phyloP scores from a whole-genome alignment of 208 protist genomes.

The Acanthamoeba sp. region DNA sequence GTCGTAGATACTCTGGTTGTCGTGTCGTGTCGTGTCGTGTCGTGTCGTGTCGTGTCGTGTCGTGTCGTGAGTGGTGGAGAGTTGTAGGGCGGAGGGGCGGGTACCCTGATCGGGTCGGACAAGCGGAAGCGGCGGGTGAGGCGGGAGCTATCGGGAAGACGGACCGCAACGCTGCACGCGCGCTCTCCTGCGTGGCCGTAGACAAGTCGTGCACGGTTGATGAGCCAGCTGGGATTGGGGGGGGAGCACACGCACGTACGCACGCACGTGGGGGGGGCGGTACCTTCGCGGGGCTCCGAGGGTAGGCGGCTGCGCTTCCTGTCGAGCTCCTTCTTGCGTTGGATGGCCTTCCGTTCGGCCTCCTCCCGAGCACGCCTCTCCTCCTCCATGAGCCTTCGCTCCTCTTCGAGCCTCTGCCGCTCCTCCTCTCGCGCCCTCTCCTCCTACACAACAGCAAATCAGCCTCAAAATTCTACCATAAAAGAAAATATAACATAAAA shows the following conservation, averaged over 20 bases:
- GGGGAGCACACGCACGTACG: no score
- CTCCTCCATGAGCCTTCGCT: background rate
- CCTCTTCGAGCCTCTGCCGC: background rate
- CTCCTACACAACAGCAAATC: background rate
- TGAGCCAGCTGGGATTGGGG: no score
- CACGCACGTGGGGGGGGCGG: background rate
- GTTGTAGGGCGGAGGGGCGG: background rate
- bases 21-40: no score
- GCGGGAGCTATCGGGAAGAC: background rate
- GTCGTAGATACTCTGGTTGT: constrained; percentile 24
- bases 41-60: no score
- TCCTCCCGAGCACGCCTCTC: constrained; percentile 35
- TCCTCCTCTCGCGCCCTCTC: background rate
- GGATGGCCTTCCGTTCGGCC: background rate
- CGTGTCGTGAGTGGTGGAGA: no score
- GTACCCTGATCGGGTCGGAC: constrained; percentile 21
- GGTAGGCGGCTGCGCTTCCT: constrained; percentile 19
- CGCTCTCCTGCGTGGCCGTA: background rate
- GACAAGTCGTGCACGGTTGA: no score
- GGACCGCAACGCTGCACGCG: background rate
- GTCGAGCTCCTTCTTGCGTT: background rate
- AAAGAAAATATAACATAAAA: no score
- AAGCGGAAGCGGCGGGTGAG: constrained; percentile 8
- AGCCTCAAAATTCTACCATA: no score
- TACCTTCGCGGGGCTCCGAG: background rate